phyloP scores from a whole-genome alignment of 352 stramenopile species.

The Phytophthora fragariae region DNA sequence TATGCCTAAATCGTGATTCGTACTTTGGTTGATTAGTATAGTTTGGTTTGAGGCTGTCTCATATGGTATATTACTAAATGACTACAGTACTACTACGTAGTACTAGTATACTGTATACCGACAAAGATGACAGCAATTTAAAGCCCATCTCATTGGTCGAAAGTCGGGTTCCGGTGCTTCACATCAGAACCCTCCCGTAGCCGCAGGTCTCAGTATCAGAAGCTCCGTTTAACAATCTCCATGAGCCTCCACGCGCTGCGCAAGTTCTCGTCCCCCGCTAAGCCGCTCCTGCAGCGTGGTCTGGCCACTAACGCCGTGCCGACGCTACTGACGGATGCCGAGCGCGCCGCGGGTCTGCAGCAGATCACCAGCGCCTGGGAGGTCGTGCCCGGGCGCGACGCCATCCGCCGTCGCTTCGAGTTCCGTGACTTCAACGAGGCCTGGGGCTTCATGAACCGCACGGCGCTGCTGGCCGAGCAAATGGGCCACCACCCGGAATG shows the following conservation, averaged over 20 bases:
- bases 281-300: slow-evolving; percentile 18
- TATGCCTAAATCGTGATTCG: too few species aligned
- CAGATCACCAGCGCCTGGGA: slow-evolving; percentile 64
- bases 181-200: not conserved
- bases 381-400: slow-evolving; percentile 67
- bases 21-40: too few species aligned
- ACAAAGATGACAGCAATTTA: too few species aligned
- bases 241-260: slow-evolving; percentile 18
- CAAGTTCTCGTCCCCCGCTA: slow-evolving; percentile 6
- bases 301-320: slow-evolving; percentile 47
- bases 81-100: too few species aligned
- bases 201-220: too few species aligned
- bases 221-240: not conserved
- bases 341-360: slow-evolving; percentile 51
- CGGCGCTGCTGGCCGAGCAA: slow-evolving; percentile 80
- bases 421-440: slow-evolving; percentile 88
- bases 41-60: too few species aligned
- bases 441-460: slow-evolving; percentile 83
- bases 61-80: too few species aligned
- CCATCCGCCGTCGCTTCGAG: slow-evolving; percentile 84
- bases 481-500: slow-evolving; percentile 99
- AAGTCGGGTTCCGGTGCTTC: slow-evolving; percentile 15
- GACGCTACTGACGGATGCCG: slow-evolving; percentile 51
- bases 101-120: too few species aligned
- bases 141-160: slow-evolving; percentile 26